Evolutionary conservation across 345 rosid genomes (phyloP).

Genomic region (Cardiospermum halicacabum): DNA sequence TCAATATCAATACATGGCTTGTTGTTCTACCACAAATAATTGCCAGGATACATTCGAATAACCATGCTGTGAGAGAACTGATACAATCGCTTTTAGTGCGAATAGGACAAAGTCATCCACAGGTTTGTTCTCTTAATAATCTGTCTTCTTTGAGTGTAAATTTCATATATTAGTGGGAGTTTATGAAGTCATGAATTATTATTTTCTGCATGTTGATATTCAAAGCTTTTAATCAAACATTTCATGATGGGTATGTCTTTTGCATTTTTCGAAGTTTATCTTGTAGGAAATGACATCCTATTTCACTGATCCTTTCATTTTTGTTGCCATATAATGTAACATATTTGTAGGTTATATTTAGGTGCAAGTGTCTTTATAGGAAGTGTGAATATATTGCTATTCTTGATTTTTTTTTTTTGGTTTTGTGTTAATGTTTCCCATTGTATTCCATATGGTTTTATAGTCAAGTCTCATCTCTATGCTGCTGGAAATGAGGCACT

Average conservation of each 20-base stretch:
- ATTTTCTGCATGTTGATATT: neutral
- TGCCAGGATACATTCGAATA: constrained; percentile 98
- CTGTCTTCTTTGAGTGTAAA: neutral
- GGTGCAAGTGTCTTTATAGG: neutral
- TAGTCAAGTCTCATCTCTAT: neutral
- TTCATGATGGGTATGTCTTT: neutral
- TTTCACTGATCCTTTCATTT: neutral
- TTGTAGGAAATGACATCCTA: neutral
- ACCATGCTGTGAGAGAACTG: constrained; percentile 84
- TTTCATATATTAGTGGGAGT: neutral
- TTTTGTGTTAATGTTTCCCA: neutral
- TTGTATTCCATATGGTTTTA: neutral
- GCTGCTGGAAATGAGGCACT: neutral
- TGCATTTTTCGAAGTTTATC: neutral
- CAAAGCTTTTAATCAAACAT: neutral
- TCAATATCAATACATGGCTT: constrained; percentile 96
- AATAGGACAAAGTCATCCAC: constrained; percentile 94
- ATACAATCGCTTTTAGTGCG: constrained; percentile 93
- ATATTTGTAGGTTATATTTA: neutral
- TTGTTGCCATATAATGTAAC: neutral
- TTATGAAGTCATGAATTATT: neutral
- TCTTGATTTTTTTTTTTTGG: neutral
- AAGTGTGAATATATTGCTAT: neutral
- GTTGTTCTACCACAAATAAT: constrained; percentile 97
- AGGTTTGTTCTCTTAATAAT: constrained; percentile 48